A percentile compares a stretch with the other conserved stretches of the same genome.
Conservation (phyloP, 2,329 filamentous ascomycete genomes). For the Catunica adiposa region DNA sequence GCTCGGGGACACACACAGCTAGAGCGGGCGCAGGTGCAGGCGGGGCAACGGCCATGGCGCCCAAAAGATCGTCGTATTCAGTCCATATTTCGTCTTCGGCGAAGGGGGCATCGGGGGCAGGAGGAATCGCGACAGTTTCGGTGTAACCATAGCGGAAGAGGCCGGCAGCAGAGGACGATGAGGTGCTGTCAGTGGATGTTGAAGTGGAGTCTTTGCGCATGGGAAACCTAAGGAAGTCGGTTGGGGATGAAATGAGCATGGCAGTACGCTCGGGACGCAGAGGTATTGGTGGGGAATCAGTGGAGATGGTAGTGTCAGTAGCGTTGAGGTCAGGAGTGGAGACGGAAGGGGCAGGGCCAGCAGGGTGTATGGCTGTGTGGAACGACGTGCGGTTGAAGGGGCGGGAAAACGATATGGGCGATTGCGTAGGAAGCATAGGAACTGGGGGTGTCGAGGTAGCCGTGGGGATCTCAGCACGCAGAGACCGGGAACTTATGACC, state of each 20-base stretch:
- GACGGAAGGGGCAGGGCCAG: background rate
- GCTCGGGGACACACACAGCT: slow-evolving; percentile 84
- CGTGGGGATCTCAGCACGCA: slow-evolving; percentile 22
- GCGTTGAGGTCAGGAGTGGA: slow-evolving; percentile 23
- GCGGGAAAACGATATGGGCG: slow-evolving; percentile 69
- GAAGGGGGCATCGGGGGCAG: slow-evolving; percentile 42
- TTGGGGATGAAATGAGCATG: slow-evolving; percentile 18
- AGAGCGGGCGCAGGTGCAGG: slow-evolving; percentile 51
- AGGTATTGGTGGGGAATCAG: slow-evolving; percentile 24
- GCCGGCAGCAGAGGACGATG: slow-evolving; percentile 48
- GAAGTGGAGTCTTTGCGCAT: slow-evolving; percentile 55
- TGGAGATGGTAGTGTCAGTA: slow-evolving; percentile 23
- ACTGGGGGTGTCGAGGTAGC: background rate
- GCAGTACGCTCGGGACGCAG: slow-evolving; percentile 19
- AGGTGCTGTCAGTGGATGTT: slow-evolving; percentile 24
- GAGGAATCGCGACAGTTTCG: slow-evolving; percentile 51
- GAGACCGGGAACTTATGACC: slow-evolving; percentile 49
- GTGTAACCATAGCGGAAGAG: slow-evolving; percentile 34
- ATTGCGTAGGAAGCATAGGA: slow-evolving; percentile 18
- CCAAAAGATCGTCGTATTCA: slow-evolving; percentile 79
- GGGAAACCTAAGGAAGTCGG: slow-evolving; percentile 34
- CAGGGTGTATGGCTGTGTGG: slow-evolving; percentile 19
- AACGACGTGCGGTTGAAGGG: slow-evolving; percentile 50
- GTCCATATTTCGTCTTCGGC: slow-evolving; percentile 85
- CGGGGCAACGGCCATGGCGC: slow-evolving; percentile 36